Percentiles rank a stretch among this genome's conserved stretches.
These are phyloP conservation scores for Fomitopsis schrenkii DNA, from an alignment of 1,284 basidiomycete species.

Conservation along the genomic window DNA sequence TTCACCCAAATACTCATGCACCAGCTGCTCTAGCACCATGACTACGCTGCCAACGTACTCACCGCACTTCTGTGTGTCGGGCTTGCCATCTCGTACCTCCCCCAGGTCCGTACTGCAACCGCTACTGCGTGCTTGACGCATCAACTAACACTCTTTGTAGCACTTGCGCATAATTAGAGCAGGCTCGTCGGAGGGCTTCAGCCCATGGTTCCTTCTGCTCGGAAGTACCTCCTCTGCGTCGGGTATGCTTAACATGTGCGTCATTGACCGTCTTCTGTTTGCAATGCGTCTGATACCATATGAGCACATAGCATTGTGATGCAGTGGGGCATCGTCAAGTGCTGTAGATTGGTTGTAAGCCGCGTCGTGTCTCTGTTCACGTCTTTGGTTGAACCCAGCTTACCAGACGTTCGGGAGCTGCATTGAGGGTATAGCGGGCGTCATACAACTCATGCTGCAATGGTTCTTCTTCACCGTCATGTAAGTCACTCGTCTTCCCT, in stretches of 20 bases:
- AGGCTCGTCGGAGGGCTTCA: constrained; percentile 83
- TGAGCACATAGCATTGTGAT: constrained; percentile 63
- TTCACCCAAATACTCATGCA: not conserved
- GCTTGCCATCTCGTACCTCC: constrained; percentile 82
- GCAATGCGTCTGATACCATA: not conserved
- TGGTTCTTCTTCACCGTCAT: constrained; percentile 87
- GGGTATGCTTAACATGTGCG: constrained; percentile 79
- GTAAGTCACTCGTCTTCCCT: constrained; percentile 43
- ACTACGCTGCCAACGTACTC: constrained; percentile 72
- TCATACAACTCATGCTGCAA: constrained; percentile 80
- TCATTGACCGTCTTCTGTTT: not conserved
- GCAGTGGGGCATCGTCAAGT: constrained; percentile 84
- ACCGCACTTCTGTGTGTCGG: constrained; percentile 76
- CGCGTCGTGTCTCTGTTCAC: not conserved
- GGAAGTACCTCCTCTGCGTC: constrained; percentile 85
- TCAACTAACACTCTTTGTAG: constrained; percentile 28
- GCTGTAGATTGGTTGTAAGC: constrained; percentile 76
- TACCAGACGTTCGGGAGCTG: constrained; percentile 68
- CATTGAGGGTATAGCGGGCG: constrained; percentile 78
- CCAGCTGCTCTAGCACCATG: constrained; percentile 53
- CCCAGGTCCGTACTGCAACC: constrained; percentile 60
- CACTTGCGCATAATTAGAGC: constrained; percentile 73
- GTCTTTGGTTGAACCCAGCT: not conserved
- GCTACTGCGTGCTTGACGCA: not conserved
- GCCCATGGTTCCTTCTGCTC: constrained; percentile 90